Base-by-base conservation (phyloP, 2,329 filamentous ascomycete genomes). In the Fonsecaea pedrosoi region DNA sequence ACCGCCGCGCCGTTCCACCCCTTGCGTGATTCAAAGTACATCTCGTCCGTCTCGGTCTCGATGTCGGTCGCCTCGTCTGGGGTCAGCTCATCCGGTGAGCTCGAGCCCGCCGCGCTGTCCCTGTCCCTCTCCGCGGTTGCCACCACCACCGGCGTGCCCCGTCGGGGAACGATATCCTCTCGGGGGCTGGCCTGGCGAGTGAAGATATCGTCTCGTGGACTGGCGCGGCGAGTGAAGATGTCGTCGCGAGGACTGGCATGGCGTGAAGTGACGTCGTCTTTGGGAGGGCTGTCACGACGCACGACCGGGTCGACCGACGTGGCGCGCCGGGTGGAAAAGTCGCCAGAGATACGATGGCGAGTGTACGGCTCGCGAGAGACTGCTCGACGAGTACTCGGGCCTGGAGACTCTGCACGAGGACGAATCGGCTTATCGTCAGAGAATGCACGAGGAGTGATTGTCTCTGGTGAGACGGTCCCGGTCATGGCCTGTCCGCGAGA, bases 1-100 rank as follows among this genome's bases (percentile, higher is more conserved):
- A 54, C 60, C 7, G 68, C 68, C 9, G 54, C 35, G 21, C 68
- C 68, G 34, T 70, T 68, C 68, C 68, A 70, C 3, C 64, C 68
- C 40, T 68, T 70, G 55, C 68, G 68, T 0, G 68, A 70, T 30
- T 66, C 60, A 32, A 68, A 70, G 54, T 70, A 70, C 37, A 59
- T 59, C 18, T 70, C 68, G 21, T 70, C 68, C n/a, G 63, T 66
- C 37, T 70, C 68, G 40, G 68, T 68, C 35, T 68, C 65, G 7
- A 68, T 70, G 48, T 70, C 68, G 21, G 65, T 66, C 30, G 56
- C 54, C 4, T 70, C 68, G 10, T 65, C 59, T 10, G 45, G 21
- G 1, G 59, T 40, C 32, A 54, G 59, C 32, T 61, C 59, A 15
- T 37, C 45, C 7, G 59, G 42, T 32, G 58, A n/a, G 13, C 13